Conservation (phyloP, 192 early-diverging fungal species). For the Entrophospora sp. region DNA sequence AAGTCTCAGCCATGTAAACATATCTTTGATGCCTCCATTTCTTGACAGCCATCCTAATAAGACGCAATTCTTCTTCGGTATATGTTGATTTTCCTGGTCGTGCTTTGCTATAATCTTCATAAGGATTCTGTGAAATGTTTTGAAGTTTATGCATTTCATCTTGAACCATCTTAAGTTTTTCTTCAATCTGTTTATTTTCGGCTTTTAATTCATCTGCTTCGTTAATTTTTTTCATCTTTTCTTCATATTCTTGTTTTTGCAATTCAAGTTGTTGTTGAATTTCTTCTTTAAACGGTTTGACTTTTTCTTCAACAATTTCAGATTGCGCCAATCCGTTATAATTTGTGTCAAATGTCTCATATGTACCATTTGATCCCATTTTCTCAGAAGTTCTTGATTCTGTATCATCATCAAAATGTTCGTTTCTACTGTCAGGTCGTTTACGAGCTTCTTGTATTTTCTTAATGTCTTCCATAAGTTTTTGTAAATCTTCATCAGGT, state of each 20-base stretch:
- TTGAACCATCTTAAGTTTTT: constrained; percentile 33
- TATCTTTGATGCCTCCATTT: constrained; percentile 47
- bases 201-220: constrained; percentile 33
- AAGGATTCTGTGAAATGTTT: constrained; percentile 27
- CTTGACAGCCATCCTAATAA: constrained; percentile 31
- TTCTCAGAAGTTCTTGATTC: constrained; percentile 28
- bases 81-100: constrained; percentile 25
- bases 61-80: constrained; percentile 33
- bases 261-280: constrained; percentile 41
- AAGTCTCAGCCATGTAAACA: constrained; percentile 54
- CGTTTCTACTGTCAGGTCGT: constrained; percentile 40
- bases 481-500: constrained; percentile 48
- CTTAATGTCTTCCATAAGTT: constrained; percentile 47
- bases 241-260: constrained; percentile 47
- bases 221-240: constrained; percentile 39
- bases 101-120: constrained; percentile 30
- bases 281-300: constrained; percentile 40
- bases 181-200: constrained; percentile 34
- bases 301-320: constrained; percentile 37
- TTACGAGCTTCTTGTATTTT: constrained; percentile 42
- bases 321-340: constrained; percentile 13
- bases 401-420: constrained; percentile 30
- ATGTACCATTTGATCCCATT: constrained; percentile 20
- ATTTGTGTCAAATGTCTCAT: constrained; percentile 26
- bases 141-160: constrained; percentile 49